A percentile compares a stretch with the other conserved stretches of the same genome.
Evolutionary conservation across 169 alveolate species (phyloP).

Genomic region (Plasmodium sp.): DNA sequence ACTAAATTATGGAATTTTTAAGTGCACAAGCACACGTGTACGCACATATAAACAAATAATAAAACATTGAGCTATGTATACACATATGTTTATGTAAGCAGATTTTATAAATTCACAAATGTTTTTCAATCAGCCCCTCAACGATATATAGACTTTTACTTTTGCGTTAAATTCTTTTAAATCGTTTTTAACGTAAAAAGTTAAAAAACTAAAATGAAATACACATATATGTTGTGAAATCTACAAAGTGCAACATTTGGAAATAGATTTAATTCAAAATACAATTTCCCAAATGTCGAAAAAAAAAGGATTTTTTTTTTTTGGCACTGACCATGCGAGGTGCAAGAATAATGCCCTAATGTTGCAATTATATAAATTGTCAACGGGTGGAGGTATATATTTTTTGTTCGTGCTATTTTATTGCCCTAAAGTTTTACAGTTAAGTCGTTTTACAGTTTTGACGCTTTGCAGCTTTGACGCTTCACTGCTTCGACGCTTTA

Average conservation of each 20-base stretch:
- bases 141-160: background rate
- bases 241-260: background rate
- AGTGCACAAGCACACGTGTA: background rate
- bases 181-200: background rate
- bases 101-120: background rate
- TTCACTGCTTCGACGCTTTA: background rate
- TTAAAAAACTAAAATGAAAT: background rate
- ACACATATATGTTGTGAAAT: background rate
- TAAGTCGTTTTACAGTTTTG: background rate
- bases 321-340: background rate
- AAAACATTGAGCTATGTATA: background rate
- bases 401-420: background rate
- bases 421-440: background rate
- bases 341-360: background rate
- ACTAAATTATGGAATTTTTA: background rate
- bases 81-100: background rate
- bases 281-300: background rate
- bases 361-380: background rate
- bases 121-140: background rate
- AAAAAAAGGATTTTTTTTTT: background rate
- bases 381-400: background rate
- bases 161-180: background rate
- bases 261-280: background rate
- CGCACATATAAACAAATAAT: background rate
- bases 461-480: background rate